Conservation (phyloP, 371 early-diverging fungal species). For the Mucor velutinosus region DNA sequence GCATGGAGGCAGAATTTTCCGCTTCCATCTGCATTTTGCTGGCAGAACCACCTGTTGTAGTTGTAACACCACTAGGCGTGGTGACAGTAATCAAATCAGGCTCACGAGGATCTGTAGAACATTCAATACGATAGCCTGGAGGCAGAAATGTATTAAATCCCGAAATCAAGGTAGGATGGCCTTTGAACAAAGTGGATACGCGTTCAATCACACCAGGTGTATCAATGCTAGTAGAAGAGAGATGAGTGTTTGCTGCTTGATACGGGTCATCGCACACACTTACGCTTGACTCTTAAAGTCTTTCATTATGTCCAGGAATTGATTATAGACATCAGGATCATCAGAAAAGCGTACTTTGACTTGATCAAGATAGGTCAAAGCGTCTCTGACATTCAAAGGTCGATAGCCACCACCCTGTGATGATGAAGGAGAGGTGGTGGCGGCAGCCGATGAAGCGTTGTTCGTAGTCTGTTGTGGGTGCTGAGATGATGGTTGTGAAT, state of each 20-base stretch:
- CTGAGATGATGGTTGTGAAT: background rate
- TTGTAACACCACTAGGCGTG: constrained; percentile 71
- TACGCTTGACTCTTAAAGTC: constrained; percentile 98
- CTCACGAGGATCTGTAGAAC: constrained; percentile 73
- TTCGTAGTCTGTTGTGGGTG: background rate
- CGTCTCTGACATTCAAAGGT: constrained; percentile 80
- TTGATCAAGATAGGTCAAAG: constrained; percentile 96
- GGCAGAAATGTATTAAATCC: constrained; percentile 99
- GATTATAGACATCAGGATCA: constrained; percentile 95
- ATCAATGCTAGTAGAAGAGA: constrained; percentile 5
- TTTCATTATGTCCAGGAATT: constrained; percentile 99
- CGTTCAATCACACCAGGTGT: constrained; percentile 97
- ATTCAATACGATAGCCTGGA: constrained; percentile 95
- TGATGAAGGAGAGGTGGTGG: constrained; percentile 9
- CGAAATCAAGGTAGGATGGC: constrained; percentile 90
- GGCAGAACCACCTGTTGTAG: constrained; percentile 1
- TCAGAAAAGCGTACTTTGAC: constrained; percentile 95
- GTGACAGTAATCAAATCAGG: constrained; percentile 81
- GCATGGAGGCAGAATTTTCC: constrained; percentile 4
- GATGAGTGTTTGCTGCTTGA: constrained; percentile 11
- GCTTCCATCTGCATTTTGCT: background rate
- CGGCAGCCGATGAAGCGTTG: background rate
- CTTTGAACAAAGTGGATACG: constrained; percentile 93
- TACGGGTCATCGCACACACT: constrained; percentile 23
- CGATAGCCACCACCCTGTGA: constrained; percentile 30